Percentiles rank a stretch among this genome's conserved stretches.
These are phyloP conservation scores for Glebionis coronaria DNA, from an alignment of 129 eudicot species.

Conservation along the genomic window DNA sequence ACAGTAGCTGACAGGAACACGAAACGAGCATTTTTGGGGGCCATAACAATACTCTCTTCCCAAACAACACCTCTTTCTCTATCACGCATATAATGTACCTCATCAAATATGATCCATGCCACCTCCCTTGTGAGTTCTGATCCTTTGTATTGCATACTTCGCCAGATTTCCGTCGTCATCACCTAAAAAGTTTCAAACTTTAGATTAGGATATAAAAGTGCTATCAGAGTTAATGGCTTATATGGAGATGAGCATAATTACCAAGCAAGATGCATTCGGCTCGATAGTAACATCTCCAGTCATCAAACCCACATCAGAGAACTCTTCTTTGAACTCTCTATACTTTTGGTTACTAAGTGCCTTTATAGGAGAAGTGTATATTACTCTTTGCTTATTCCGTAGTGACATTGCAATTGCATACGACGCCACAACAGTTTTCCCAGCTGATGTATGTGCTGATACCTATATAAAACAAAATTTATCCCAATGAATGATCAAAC, in stretches of 20 bases:
- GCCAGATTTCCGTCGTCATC: constrained; percentile 99
- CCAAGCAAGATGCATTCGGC: constrained; percentile 98
- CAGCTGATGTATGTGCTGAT: constrained; percentile 99
- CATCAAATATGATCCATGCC: constrained; percentile 97
- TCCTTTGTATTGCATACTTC: constrained; percentile 99
- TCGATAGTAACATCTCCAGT: constrained; percentile 98
- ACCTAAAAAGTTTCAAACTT: constrained; percentile 48
- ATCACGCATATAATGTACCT: constrained; percentile 99
- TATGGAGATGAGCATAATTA: constrained; percentile 27
- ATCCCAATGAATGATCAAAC: too few species aligned
- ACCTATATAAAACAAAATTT: too few species aligned
- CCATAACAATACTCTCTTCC: constrained; percentile 99
- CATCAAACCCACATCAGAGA: constrained; percentile 97
- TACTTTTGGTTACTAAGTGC: constrained; percentile 98
- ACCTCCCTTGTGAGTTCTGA: constrained; percentile 91
- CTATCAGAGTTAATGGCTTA: not conserved
- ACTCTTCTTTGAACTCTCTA: constrained; percentile 95
- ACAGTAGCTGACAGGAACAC: constrained; percentile 97
- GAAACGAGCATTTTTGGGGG: constrained; percentile 89
- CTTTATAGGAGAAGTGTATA: constrained; percentile 95
- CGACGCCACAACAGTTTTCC: constrained; percentile 92
- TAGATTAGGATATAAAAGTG: not conserved
- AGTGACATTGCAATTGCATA: constrained; percentile 96
- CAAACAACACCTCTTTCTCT: constrained; percentile 98
- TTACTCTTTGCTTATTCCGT: constrained; percentile 78